phyloP scores from a whole-genome alignment of 2,329 filamentous ascomycete species.

The Aspergillus sp. region DNA sequence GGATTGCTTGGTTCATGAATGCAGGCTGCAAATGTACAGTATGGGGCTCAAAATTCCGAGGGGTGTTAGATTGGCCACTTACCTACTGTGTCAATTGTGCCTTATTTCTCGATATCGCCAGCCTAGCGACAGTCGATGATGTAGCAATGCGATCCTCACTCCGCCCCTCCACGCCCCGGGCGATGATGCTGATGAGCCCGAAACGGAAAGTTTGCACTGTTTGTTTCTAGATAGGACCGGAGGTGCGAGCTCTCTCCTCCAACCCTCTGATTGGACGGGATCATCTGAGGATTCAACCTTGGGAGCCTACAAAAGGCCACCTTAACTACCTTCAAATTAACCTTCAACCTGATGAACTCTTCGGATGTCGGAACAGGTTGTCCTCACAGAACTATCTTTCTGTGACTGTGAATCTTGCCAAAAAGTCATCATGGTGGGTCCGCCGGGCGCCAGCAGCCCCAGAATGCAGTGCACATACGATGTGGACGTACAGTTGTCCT shows the following conservation, averaged over 20 bases:
- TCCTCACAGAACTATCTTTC: too few species aligned
- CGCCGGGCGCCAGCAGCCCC: too few species aligned
- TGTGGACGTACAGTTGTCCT: too few species aligned
- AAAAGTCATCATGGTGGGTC: too few species aligned
- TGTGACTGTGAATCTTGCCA: too few species aligned
- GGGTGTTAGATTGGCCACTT: not conserved
- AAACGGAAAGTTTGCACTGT: slow-evolving; percentile 24
- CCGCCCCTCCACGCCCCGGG: slow-evolving; percentile 16
- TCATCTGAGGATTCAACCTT: not conserved
- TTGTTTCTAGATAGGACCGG: slow-evolving; percentile 14
- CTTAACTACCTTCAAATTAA: too few species aligned
- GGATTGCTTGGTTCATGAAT: not conserved
- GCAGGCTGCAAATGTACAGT: too few species aligned
- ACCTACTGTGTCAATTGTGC: not conserved
- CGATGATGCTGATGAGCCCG: slow-evolving; percentile 19
- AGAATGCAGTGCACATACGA: too few species aligned
- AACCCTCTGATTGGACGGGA: not conserved
- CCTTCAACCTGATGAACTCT: too few species aligned
- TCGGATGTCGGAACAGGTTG: too few species aligned
- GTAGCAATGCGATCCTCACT: not conserved
- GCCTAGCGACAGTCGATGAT: not conserved
- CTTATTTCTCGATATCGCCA: not conserved
- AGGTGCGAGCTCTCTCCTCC: slow-evolving; percentile 8
- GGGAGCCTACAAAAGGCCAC: too few species aligned
- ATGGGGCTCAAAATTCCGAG: not conserved